Conservation (phyloP, 805 yeast species). For the Diddensiella santjacobensis region DNA sequence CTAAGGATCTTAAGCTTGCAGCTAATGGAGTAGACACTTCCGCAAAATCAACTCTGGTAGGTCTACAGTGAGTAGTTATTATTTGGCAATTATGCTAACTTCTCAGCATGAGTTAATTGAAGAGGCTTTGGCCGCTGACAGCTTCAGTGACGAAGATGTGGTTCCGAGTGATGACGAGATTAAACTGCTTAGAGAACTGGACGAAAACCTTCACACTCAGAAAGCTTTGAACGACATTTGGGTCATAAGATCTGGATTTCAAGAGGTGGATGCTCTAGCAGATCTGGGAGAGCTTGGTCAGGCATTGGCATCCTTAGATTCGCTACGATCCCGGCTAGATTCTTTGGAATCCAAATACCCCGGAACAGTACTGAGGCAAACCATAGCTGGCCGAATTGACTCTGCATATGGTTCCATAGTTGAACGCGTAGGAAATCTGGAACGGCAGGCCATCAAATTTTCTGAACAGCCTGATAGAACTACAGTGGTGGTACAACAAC, state of each 20-base stretch:
- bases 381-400: constrained; percentile 9
- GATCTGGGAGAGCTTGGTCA: constrained; percentile 21
- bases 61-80: too few relatives aligned
- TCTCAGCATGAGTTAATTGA: constrained; percentile 1
- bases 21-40: not conserved
- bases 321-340: constrained; percentile 11
- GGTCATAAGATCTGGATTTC: constrained; percentile 22
- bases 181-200: constrained; percentile 7
- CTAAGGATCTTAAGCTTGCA: not conserved
- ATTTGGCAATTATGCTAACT: too few relatives aligned
- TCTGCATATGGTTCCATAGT: not conserved
- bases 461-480: constrained; percentile 4
- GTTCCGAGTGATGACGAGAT: constrained; percentile 13
- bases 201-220: constrained; percentile 1
- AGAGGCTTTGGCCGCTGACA: constrained; percentile 1
- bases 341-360: constrained; percentile 13
- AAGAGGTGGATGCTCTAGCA: constrained; percentile 19
- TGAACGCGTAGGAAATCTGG: constrained; percentile 12
- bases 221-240: constrained; percentile 21
- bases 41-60: not conserved
- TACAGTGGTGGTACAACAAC: constrained; percentile 6
- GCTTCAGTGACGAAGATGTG: not conserved
- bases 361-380: constrained; percentile 8
- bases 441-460: constrained; percentile 13
- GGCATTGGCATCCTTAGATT: constrained; percentile 18